Evolutionary conservation across 225 moss, liverwort and hornwort genomes (phyloP).

Genomic region (Takakia lepidozioides): DNA sequence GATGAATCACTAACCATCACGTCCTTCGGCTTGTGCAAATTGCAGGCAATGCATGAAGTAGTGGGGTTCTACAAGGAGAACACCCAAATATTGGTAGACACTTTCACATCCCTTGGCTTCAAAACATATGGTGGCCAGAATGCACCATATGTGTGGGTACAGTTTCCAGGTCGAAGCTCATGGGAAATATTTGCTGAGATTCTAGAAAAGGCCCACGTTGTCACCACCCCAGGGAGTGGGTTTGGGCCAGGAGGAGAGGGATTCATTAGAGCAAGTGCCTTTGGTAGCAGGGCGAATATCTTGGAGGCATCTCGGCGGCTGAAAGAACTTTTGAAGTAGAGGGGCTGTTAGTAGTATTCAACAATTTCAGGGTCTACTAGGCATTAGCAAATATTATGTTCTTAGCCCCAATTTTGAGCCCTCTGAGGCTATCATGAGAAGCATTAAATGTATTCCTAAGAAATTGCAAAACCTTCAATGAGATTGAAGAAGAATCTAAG

Average conservation of each 20-base stretch:
- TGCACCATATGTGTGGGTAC: constrained; percentile 98
- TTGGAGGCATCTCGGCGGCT: constrained; percentile 79
- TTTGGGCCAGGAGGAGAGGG: constrained; percentile 99
- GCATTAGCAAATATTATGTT: too few relatives aligned
- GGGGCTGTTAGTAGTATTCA: too few relatives aligned
- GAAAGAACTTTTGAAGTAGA: constrained; percentile 70
- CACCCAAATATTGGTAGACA: constrained; percentile 70
- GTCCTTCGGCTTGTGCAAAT: not conserved
- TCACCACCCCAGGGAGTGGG: constrained; percentile 96
- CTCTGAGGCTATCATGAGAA: too few relatives aligned
- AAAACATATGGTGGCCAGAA: constrained; percentile 92
- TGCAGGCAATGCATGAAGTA: constrained; percentile 64
- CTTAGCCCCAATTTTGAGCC: too few relatives aligned
- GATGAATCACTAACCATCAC: too few relatives aligned
- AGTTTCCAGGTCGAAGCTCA: constrained; percentile 78
- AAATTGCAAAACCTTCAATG: too few relatives aligned
- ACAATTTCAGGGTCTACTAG: too few relatives aligned
- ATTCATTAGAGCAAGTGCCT: constrained; percentile 86
- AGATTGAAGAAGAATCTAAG: too few relatives aligned
- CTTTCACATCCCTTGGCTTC: constrained; percentile 69
- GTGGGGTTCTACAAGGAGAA: constrained; percentile 88
- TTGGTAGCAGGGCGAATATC: constrained; percentile 84
- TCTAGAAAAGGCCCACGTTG: constrained; percentile 78
- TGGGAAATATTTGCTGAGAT: constrained; percentile 94
- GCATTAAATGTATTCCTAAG: too few relatives aligned